Base-by-base conservation (phyloP, 1,139 yeast genomes). In the Geotrichum histeridarum region DNA sequence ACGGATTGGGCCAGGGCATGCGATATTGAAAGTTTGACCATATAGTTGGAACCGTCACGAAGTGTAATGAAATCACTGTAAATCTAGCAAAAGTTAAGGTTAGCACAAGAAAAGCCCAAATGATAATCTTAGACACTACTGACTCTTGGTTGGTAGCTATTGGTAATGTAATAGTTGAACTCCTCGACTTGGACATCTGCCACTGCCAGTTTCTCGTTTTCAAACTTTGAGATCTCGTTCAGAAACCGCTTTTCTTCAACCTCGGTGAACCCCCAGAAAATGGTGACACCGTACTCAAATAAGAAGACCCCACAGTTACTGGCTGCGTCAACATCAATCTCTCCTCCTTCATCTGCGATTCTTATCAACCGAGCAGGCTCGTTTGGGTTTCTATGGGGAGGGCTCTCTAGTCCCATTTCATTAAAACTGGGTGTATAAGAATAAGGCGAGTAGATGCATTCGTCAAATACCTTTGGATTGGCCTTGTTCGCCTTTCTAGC, bases 201-300 rank as follows among this genome's bases (percentile, higher is more conserved):
- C 51, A 81, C 82, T 0, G 96, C 86, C 50, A 93, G 77, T 68
- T 93, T 93, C 67, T 93, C 99, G 66, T 81, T 84, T 69, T 93
- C 98, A 70, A 90, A 93, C 60, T 81, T 81, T 18, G 93, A 95
- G 61, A 93, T 73, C 64, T 91, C 97, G 51, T 80, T 81, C 56
- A 93, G 73, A 64, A 93, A 87, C 54, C 91, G 82, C 61, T 82
- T 81, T 67, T 93, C 98, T 69, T 93, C 97, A 54, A 82, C 78
- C 55, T 81, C 78, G 1, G 91, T 81, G 65, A 87, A 93, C 1
- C 99, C 98, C 99, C 99, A 93, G 76, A 93, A 74, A 1, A 93
- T 95, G 17, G 88, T 83, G n/a, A 91, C 98, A 27, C 99, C 99
- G 68, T 90, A 91, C 64, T 90, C 97, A 73, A 93, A 93, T 17